Conservation (phyloP, 108 stramenopile species). For the Pseudonitzschia delicatissima region DNA sequence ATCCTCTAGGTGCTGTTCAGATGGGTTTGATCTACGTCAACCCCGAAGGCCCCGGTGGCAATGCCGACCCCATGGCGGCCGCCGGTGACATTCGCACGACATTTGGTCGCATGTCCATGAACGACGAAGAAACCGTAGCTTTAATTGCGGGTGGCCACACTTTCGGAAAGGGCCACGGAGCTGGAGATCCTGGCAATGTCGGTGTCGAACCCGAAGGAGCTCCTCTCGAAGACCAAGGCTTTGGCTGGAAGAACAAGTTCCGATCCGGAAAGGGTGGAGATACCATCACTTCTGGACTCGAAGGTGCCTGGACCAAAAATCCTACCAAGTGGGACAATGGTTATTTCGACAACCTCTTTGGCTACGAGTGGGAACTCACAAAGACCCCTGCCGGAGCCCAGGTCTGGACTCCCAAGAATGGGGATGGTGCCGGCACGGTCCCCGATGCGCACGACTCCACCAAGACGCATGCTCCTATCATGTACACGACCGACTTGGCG, state of each 20-base stretch:
- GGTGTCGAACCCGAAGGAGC: slow-evolving; percentile 76
- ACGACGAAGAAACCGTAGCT: slow-evolving; percentile 77
- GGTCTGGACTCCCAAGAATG: slow-evolving; percentile 60
- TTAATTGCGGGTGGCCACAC: slow-evolving; percentile 82
- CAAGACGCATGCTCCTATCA: slow-evolving; percentile 56
- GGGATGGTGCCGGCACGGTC: slow-evolving; percentile 39
- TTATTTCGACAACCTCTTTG: slow-evolving; percentile 62
- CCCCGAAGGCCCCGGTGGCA: slow-evolving; percentile 74
- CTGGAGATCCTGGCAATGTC: slow-evolving; percentile 52
- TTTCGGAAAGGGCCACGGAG: slow-evolving; percentile 80
- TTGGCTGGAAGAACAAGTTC: slow-evolving; percentile 66
- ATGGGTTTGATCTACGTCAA: slow-evolving; percentile 87
- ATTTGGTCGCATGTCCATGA: slow-evolving; percentile 75
- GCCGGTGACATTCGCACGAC: slow-evolving; percentile 77
- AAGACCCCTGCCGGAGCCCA: slow-evolving; percentile 72
- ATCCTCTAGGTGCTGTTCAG: slow-evolving; percentile 72
- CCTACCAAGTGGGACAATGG: slow-evolving; percentile 75
- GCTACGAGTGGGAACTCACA: slow-evolving; percentile 65
- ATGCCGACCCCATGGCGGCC: slow-evolving; percentile 59
- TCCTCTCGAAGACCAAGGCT: slow-evolving; percentile 59
- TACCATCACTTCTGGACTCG: slow-evolving; percentile 72
- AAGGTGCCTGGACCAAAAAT: slow-evolving; percentile 74
- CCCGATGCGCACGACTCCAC: slow-evolving; percentile 62
- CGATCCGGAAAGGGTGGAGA: slow-evolving; percentile 54
- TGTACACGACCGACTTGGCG: slow-evolving; percentile 73